Base-by-base conservation (phyloP, 176 grass and related monocot species). In the Musa itinerans region DNA sequence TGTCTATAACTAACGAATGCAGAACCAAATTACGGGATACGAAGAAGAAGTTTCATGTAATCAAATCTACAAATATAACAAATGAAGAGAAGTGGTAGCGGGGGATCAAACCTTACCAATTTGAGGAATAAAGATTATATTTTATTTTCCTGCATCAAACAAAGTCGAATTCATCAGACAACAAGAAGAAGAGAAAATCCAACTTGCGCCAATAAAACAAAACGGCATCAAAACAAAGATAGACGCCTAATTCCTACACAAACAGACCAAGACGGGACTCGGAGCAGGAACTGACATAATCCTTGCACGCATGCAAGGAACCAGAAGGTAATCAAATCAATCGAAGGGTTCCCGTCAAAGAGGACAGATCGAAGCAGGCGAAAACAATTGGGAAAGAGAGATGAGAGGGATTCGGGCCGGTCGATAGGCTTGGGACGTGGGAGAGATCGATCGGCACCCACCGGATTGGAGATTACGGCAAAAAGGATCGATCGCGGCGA, bases 1-100 rank as follows among this genome's bases (percentile, higher is more conserved):
- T 82, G 76, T 61, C 9, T 53, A 29, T 64, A 19, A 56, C 25
- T n/a, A 61, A 74, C 20, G 43, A 81, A 49, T 61, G 51, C 22
- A 61, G 66, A 14, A 64, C 24, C 56, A 26, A 56, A 66, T 43
- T 43, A 68, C 27, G 27, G 67, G 57, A 56, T 54, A 20, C 9
- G 29, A 72, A 80, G 11, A 26, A 43, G 25, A 65, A 52, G 48
- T 8, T 19, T 16, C n/a, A 29, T 9, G 11, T 57, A 52, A 65
- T 2, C 5, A 12, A 52, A 23, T 52, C 52, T 53, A 65, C 24
- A 50, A 63, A 7, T 53, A 63, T 50, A 50, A 10, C 1, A 29
- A 21, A 9, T 9, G 0, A 50, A 68, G 43, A 70, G 23, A 15
- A 10, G 22, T 11, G 20, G 26, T 27, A 43, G 13, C 14, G 27